Conservation (phyloP, 495 filamentous ascomycete species). For the Penicillium ucsense region DNA sequence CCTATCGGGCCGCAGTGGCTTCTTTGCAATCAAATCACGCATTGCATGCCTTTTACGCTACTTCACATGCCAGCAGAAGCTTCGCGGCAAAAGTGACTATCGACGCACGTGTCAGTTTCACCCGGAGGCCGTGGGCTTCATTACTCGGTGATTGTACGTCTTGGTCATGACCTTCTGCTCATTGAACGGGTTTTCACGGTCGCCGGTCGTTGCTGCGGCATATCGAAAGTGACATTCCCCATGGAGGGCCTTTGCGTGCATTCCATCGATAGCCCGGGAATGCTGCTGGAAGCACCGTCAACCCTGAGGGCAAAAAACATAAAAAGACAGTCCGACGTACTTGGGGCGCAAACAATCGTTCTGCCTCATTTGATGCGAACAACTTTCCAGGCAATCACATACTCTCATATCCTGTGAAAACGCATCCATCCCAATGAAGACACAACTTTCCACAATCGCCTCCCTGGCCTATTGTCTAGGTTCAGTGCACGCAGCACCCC, state of each 20-base stretch:
- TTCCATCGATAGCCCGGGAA: not conserved
- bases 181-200: not conserved
- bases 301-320: not conserved
- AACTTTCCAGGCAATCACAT: not conserved
- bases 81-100: too few species aligned
- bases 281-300: not conserved
- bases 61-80: too few species aligned
- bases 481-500: conserved; percentile 4
- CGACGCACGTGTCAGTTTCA: too few species aligned
- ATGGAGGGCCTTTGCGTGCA: not conserved
- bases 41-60: too few species aligned
- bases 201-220: not conserved
- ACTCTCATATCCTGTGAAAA: not conserved
- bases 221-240: not conserved
- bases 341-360: not conserved
- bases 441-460: conserved; percentile 1
- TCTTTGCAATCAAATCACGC: too few species aligned
- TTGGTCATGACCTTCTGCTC: not conserved
- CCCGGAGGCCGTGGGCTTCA: too few species aligned
- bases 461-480: conserved; percentile 1
- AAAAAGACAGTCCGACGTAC: not conserved
- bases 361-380: not conserved
- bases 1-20: too few species aligned
- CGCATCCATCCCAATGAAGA: not conserved
- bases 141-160: too few species aligned